Evolutionary conservation across 73 alveolate species (phyloP), one percentile per base, ranked within the genome.

Genomic region (Paramecium pentaurelia): DNA sequence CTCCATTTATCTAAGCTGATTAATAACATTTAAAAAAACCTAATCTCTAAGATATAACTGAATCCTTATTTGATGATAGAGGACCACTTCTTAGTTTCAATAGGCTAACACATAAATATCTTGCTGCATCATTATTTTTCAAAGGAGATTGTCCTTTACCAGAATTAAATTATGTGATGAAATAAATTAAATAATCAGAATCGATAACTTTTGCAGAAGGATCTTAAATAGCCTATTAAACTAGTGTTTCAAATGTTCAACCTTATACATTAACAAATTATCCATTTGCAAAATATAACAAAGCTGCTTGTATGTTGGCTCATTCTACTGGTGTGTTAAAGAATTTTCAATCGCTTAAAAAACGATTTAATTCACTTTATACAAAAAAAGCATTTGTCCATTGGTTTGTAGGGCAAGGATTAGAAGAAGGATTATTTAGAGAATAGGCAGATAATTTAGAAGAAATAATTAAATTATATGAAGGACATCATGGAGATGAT

Each of bases 381-480:
- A 32, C 95, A 51, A 94, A 92, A 85, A 94, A 95, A 77, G 94
- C 96, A 38, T 95, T 95, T 38, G 95, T 96, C 12, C 98, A 95
- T 83, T 92, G 97, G 96, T 95, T 58, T 70, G 95, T 94, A 37
- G 95, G 97, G 18, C 95, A 93, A 58, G 99, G 99, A 45, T 86
- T 93, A 92, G 96, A 93, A 87, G 98, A 92, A 95, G 97, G 99
- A 77, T 94, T 88, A 54, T 92, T 94, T 93, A 90, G 70, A 58
- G 96, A 93, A 58, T 44, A 34, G 2, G 38, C 38, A 4, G 2
- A 34, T 2, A 4, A 28, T 3, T 34, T 64, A 14, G 3, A 64
- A 32, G 6, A 12, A 11, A 64, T 64, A 5, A 28, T 64, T 28
- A 51, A 64, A 11, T 9, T 64, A 18, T 64, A 64, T 12, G 7